phyloP scores from a whole-genome alignment of 192 early-diverging fungal genomes.

The Podila minutissima region DNA sequence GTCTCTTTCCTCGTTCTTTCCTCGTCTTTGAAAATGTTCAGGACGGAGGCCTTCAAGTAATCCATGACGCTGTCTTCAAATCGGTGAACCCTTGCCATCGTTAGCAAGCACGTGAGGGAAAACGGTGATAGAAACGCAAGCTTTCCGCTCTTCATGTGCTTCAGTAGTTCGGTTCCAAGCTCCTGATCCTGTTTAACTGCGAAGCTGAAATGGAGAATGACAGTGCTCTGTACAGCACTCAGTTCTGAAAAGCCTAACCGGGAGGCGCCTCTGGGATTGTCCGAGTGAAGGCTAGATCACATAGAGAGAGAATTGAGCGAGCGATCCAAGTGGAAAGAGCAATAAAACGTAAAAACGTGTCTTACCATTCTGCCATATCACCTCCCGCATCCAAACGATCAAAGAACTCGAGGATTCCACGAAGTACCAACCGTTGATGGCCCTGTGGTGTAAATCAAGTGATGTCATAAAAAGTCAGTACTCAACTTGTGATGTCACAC shows the following conservation, averaged over 20 bases:
- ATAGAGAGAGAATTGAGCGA: constrained; percentile 17
- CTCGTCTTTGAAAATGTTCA: constrained; percentile 54
- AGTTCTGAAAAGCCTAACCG: constrained; percentile 48
- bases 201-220: constrained; percentile 77
- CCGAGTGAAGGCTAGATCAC: constrained; percentile 26
- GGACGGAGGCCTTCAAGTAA: constrained; percentile 57
- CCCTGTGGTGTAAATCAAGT: constrained; percentile 49
- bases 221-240: constrained; percentile 70
- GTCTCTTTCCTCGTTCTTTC: constrained; percentile 53
- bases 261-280: constrained; percentile 23
- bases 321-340: neutral
- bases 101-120: constrained; percentile 71
- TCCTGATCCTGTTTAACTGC: constrained; percentile 80
- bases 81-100: constrained; percentile 75
- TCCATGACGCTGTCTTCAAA: constrained; percentile 72
- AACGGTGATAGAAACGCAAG: constrained; percentile 63
- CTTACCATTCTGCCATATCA: constrained; percentile 15
- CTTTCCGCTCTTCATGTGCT: constrained; percentile 59
- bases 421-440: constrained; percentile 62
- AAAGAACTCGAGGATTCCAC: constrained; percentile 67
- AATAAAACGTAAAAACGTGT: neutral
- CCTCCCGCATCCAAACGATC: constrained; percentile 58
- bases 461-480: neutral
- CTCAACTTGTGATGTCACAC: neutral
- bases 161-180: constrained; percentile 62